Evolutionary conservation across 805 yeast species (phyloP), one percentile per base, ranked within the genome.

Genomic region (Suhomyces sp.): DNA sequence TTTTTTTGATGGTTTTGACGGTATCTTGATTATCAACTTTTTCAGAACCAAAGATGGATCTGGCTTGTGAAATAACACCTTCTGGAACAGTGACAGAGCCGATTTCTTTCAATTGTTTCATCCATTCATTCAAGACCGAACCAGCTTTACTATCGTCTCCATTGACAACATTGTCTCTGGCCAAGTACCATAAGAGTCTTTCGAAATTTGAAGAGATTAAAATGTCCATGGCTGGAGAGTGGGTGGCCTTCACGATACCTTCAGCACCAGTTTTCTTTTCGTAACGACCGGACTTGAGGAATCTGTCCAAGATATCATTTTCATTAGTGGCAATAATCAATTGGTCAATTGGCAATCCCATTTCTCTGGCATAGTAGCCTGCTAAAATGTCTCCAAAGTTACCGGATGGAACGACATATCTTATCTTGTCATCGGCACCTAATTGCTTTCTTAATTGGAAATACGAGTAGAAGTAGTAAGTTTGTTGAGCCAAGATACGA

Each of bases 171-270:
- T 86, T 79, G 62, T 87, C 86, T 67, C 92, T 84, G 24, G 92
- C 88, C 67, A 92, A 81, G 66, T 89, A 91, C 99, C 99, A 94
- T 60, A 94, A 77, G 67, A 92, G 83, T 73, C 99, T 87, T 78
- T 94, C 99, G 65, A 94, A 94, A 72, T 94, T 94, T 24, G 97
- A 88, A 15, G 97, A 90, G 52, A 94, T 89, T 62, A 90, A 81
- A 63, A 94, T 94, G 71, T 94, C 99, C 99, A 94, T 94, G 44
- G 99, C 99, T 57, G 99, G 99, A 2, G 97, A 89, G 62, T 85
- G 76, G 10, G 98, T 92, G 31, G 93, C 91, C 66, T 87, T 89
- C 45, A 90, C 98, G 7, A 62, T 62, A 15, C 60, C 59, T 29
- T 52, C 57, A 31, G 76, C 73, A 45, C 70, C 76, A 33, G 77